Conservation (phyloP, 768 basidiomycete genomes). For the Lentinula aciculospora region DNA sequence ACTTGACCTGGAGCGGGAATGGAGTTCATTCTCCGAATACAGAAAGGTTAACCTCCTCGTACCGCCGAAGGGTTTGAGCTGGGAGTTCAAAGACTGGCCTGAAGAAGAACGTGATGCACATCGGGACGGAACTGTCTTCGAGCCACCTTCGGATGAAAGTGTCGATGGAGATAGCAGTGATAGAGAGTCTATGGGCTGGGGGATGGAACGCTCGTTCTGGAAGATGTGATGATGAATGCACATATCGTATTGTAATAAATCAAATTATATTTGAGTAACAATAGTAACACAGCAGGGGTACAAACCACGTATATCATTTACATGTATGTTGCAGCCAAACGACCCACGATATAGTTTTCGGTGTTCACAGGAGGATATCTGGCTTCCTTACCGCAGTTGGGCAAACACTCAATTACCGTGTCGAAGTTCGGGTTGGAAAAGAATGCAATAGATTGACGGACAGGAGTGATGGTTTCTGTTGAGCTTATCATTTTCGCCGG, state of each 20-base stretch:
- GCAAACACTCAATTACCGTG: constrained; percentile 63
- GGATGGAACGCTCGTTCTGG: background rate
- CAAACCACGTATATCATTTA: constrained; percentile 17
- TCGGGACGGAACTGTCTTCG: background rate
- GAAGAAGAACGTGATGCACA: background rate
- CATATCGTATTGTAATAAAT: background rate
- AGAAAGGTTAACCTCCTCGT: background rate
- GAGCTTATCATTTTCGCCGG: constrained; percentile 41
- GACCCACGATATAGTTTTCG: constrained; percentile 71
- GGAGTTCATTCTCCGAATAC: background rate
- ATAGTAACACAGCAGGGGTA: background rate
- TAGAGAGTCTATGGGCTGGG: background rate
- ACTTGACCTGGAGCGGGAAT: background rate
- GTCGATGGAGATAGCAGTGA: background rate
- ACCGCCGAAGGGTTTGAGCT: background rate
- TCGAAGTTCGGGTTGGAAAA: constrained; percentile 82
- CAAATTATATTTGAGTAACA: background rate
- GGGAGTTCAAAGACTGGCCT: background rate
- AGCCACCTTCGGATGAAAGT: background rate
- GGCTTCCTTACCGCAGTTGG: constrained; percentile 50
- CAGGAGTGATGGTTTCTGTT: constrained; percentile 51
- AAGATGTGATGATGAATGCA: background rate
- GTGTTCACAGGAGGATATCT: constrained; percentile 73
- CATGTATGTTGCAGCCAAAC: constrained; percentile 54
- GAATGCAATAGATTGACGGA: constrained; percentile 78